Percentiles rank a stretch among this genome's conserved stretches.
These are phyloP conservation scores for Trichoderma harzianum DNA, from an alignment of 2,329 filamentous ascomycete species.

Conservation along the genomic window DNA sequence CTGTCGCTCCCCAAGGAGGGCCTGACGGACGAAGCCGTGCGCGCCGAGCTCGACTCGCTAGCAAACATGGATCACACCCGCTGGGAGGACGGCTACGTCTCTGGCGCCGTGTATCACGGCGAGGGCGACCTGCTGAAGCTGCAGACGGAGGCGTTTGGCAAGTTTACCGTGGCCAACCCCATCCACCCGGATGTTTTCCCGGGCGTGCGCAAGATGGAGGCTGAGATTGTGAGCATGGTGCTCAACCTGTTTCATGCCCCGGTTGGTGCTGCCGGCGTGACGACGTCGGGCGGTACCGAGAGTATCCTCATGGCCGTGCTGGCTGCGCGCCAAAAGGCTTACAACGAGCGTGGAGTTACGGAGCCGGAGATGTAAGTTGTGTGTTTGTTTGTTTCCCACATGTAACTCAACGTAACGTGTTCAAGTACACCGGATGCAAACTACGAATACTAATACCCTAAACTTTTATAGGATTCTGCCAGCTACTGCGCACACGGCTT, in stretches of 20 bases:
- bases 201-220: constrained; percentile 98
- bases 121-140: constrained; percentile 76
- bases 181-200: constrained; percentile 98
- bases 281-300: constrained; percentile 90
- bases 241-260: constrained; percentile 86
- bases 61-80: constrained; percentile 86
- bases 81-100: constrained; percentile 95
- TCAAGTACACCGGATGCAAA: neutral
- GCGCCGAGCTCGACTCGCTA: constrained; percentile 74
- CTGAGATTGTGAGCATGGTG: constrained; percentile 95
- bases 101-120: constrained; percentile 93
- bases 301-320: constrained; percentile 95
- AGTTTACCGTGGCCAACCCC: constrained; percentile 93
- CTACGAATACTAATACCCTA: neutral
- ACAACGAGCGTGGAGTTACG: constrained; percentile 77
- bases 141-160: constrained; percentile 88
- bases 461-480: constrained; percentile 76
- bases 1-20: constrained; percentile 77
- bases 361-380: constrained; percentile 83
- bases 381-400: neutral
- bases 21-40: constrained; percentile 74
- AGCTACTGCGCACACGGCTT: constrained; percentile 91
- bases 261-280: constrained; percentile 78
- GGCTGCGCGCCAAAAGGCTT: constrained; percentile 84
- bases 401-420: neutral